Base-by-base conservation (phyloP, 2,329 filamentous ascomycete species). In the Aspergillus quadrilineatus region DNA sequence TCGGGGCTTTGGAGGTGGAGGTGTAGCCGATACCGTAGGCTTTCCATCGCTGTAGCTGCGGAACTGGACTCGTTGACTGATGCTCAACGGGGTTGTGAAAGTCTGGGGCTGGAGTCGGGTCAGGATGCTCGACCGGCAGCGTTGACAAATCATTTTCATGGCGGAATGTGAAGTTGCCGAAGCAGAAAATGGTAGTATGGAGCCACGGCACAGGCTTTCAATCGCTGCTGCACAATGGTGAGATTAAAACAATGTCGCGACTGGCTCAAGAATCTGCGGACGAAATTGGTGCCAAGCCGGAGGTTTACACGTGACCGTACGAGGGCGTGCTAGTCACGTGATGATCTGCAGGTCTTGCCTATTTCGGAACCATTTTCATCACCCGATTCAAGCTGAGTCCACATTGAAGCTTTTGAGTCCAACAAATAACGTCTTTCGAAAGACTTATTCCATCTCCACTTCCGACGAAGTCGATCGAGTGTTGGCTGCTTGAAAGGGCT, bases 81-180 rank as follows among this genome's bases (percentile, higher is more conserved):
- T 57, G 43, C 66, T 59, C 61, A 67, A 63, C 56, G 69, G 65
- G 48, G 66, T 63, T 53, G 64, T 58, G 52, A 69, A 55, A 26
- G 60, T 60, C 47, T 68, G 67, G 53, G 68, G 71, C 53, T 70
- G 68, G 28, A 76, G 64, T 55, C 73, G 73, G 43, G 69, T 72
- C 58, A 76, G 64, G 59, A 77, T 69, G 60, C 66, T 69, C 14
- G 69, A 72, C 46, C 75, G 73, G 60, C 75, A 77, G 52, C 70
- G 69, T 62, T 69, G 69, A 68, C 75, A 77, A 53, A 77, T 73
- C 74, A 76, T 77, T 50, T 51, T 61, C 36, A 26, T 39, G 26
- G 41, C 30, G 30, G 2, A 4, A 5, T 26, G 6, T 10, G 28
- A 14, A 22, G 26, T 12, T 43, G 6, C 32, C 12, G 37, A 26